Evolutionary conservation across 2,329 filamentous ascomycete species (phyloP), one percentile per base, ranked within the genome.

Genomic region (Pseudogymnoascus sp.): DNA sequence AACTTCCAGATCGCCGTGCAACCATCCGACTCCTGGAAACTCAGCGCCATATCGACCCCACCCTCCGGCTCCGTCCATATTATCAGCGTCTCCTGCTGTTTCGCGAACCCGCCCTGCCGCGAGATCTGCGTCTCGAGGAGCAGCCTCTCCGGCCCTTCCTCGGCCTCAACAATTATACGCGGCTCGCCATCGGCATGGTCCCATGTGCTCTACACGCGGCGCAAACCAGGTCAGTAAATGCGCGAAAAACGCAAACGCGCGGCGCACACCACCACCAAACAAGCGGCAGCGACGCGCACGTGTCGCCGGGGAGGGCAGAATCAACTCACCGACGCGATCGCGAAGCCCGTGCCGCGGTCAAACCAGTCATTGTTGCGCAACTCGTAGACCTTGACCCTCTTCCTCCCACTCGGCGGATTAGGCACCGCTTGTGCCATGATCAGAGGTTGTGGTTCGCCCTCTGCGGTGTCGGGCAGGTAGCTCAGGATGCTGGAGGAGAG

Each of bases 311-410:
- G 45, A 48, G 57, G 14, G 31, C 8, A 63, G 25, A 51, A 61
- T 61, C 34, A 36, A 62, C 36, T 41, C 21, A 62, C 39, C 57
- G 39, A 62, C 60, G 93, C 92, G 66, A 86, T 90, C 77, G 95
- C 98, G 77, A 97, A 97, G 67, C 95, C 95, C 60, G 95, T 99
- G 68, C 95, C 95, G 73, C 93, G 85, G 79, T 99, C 95, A 76
- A 93, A 97, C 95, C 95, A 99, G 85, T 98, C 95, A 83, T 96
- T 96, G 79, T 96, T 92, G 77, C 91, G 92, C 73, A 99, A 85
- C 81, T 98, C 95, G 78, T 99, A 99, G 75, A 99, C 95, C 83
- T 99, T 99, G 78, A 98, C 95, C 83, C 95, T 84, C 77, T 84
- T 86, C 79, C 82, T 85, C 73, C 87, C 85, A 77, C 82, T 82